Percentiles rank a stretch among this genome's conserved stretches.
Conservation (phyloP, 2,329 filamentous ascomycete genomes). For the Talaromyces sp. region DNA sequence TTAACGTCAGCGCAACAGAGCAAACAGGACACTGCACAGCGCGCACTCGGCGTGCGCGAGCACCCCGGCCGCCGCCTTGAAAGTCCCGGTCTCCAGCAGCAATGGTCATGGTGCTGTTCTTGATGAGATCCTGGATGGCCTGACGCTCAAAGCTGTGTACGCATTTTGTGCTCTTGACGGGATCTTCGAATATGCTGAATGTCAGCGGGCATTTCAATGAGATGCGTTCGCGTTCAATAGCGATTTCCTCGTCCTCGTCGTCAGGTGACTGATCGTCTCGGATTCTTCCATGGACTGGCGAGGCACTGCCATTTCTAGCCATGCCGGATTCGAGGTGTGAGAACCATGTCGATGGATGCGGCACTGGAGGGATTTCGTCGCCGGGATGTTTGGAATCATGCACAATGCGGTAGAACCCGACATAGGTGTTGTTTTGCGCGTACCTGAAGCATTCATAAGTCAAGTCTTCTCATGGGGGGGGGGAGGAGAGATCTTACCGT, state of each 20-base stretch:
- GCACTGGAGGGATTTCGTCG: conserved; percentile 50
- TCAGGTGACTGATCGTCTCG: neutral
- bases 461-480: neutral
- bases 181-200: conserved; percentile 40
- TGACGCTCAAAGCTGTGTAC: conserved; percentile 46
- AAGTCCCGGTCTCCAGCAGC: conserved; percentile 14
- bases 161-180: conserved; percentile 46
- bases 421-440: conserved; percentile 56
- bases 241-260: conserved; percentile 38
- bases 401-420: conserved; percentile 56
- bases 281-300: conserved; percentile 15
- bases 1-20: conserved; percentile 28
- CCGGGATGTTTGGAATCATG: conserved; percentile 56
- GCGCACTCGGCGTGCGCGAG: conserved; percentile 18
- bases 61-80: conserved; percentile 14
- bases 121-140: conserved; percentile 44
- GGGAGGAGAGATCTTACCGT: conserved; percentile 27
- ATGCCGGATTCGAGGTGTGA: conserved; percentile 37
- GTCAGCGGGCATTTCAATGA: conserved; percentile 48
- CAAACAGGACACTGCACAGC: conserved; percentile 41
- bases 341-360: conserved; percentile 61
- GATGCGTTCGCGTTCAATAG: conserved; percentile 41
- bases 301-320: neutral
- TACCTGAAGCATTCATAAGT: conserved; percentile 38
- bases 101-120: conserved; percentile 25